A percentile compares a stretch with the other conserved stretches of the same genome.
Evolutionary conservation across 257 asterid species (phyloP).

Genomic region (Rubia yunnanensis): DNA sequence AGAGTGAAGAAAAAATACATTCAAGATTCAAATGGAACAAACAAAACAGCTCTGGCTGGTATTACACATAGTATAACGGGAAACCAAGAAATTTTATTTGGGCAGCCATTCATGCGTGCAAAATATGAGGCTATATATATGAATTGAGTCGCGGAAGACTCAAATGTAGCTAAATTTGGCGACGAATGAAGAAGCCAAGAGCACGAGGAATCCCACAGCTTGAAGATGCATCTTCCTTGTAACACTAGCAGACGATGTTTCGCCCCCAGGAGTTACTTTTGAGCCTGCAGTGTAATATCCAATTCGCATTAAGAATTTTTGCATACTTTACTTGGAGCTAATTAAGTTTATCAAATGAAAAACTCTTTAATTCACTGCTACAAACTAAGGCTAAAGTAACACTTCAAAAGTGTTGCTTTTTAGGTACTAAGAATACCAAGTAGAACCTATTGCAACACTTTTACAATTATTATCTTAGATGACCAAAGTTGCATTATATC

Average conservation of each 20-base stretch:
- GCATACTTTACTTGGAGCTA: no score
- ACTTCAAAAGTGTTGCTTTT: no score
- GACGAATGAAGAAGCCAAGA: slow-evolving; percentile 32
- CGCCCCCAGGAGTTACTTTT: slow-evolving; percentile 29
- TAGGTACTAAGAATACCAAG: no score
- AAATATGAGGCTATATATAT: not conserved
- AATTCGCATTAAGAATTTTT: not conserved
- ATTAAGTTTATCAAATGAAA: no score
- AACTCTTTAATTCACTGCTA: no score
- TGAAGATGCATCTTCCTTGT: slow-evolving; percentile 13
- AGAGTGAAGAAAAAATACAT: not conserved
- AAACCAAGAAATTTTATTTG: slow-evolving; percentile 1
- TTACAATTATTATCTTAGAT: no score
- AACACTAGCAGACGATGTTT: slow-evolving; percentile 19
- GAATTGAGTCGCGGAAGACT: not conserved
- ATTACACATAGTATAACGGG: not conserved
- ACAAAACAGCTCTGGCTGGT: not conserved
- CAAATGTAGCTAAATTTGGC: slow-evolving; percentile 7
- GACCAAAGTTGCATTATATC: no score
- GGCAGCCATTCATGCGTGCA: not conserved
- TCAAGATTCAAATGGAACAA: not conserved
- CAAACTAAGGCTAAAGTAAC: no score
- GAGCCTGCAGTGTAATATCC: slow-evolving; percentile 36
- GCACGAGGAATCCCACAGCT: slow-evolving; percentile 20
- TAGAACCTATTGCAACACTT: no score